These are phyloP conservation scores for Arachnopeziza araneosa DNA, from an alignment of 2,329 filamentous ascomycete species.

Conservation along the genomic window DNA sequence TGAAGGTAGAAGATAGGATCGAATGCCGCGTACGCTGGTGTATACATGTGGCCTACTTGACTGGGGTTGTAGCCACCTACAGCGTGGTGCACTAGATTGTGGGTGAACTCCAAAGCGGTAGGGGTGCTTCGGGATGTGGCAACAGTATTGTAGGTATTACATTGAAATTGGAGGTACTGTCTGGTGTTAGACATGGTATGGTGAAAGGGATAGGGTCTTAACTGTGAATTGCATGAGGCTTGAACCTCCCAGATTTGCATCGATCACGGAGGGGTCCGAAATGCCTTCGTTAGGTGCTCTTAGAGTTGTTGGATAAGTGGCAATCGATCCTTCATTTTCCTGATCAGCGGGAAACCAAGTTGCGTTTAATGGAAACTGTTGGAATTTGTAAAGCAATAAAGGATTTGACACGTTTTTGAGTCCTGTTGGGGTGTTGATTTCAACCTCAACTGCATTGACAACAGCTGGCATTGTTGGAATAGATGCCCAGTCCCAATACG, in stretches of 20 bases:
- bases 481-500: slow-evolving; percentile 45
- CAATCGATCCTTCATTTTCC: slow-evolving; percentile 28
- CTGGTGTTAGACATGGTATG: not conserved
- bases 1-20: slow-evolving; percentile 46
- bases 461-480: slow-evolving; percentile 37
- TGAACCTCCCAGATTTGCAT: slow-evolving; percentile 21
- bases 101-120: slow-evolving; percentile 39
- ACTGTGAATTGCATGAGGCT: slow-evolving; percentile 7
- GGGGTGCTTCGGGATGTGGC: slow-evolving; percentile 34
- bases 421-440: slow-evolving; percentile 27
- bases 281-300: slow-evolving; percentile 17
- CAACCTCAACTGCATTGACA: slow-evolving; percentile 26
- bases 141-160: slow-evolving; percentile 35
- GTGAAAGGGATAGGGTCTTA: not conserved
- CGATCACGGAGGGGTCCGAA: slow-evolving; percentile 1
- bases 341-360: slow-evolving; percentile 32
- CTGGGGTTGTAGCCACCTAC: slow-evolving; percentile 29
- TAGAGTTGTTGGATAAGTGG: slow-evolving; percentile 32
- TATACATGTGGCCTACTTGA: slow-evolving; percentile 33
- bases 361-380: slow-evolving; percentile 29
- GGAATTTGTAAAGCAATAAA: slow-evolving; percentile 46
- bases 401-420: slow-evolving; percentile 41
- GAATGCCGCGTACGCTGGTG: slow-evolving; percentile 38
- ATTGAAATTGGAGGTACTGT: slow-evolving; percentile 31
- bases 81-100: slow-evolving; percentile 37